Evolutionary conservation across 2,329 filamentous ascomycete species (phyloP), one percentile per base, ranked within the genome.

Genomic region (Talaromyces sp.): DNA sequence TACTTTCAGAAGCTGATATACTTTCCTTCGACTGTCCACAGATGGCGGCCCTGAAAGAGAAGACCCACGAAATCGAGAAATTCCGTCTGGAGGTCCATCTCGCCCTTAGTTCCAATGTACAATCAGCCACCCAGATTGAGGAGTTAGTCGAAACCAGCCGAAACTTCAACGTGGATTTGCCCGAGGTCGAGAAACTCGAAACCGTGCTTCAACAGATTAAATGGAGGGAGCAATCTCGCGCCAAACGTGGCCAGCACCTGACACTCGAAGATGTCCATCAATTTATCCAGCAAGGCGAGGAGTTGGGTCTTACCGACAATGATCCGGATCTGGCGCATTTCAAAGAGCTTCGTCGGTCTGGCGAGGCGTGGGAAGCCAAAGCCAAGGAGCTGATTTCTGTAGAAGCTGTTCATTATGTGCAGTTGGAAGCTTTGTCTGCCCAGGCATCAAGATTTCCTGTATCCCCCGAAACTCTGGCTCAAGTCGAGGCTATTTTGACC

Each of bases 21-120:
- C 88, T 98, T 68, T 92, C 91, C 14, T 99, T 99, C 75, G 93
- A 97, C 70, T 96, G 93, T 77, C 90, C 91, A 47, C 94, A 99
- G 77, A 96, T 98, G 72, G 84, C 84, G 43, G 90, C 92, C 68
- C 83, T 99, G 62, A 89, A 90, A 74, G 93, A 98, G 75, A 90
- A 94, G 59, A 90, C 91, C 66, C 88, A 91, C 68, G 89, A 90
- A 60, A 95, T 99, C 77, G 88, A 90, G 69, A 86, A 88, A 65
- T 99, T 97, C 78, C 93, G 94, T 76, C 84, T 86, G 64, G 90
- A 89, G 71, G 93, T 92, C 37, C 84, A 86, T 64, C 82, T 83
- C 66, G 89, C 90, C 52, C 83, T 97, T 50, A 90, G 90, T 69
- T 84, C 87, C 27, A 81, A 84, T 39, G 78, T 84, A 47, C 85